A percentile compares a stretch with the other conserved stretches of the same genome.
phyloP scores from a whole-genome alignment of 1,284 basidiomycete genomes.

The Puccinia polysora region DNA sequence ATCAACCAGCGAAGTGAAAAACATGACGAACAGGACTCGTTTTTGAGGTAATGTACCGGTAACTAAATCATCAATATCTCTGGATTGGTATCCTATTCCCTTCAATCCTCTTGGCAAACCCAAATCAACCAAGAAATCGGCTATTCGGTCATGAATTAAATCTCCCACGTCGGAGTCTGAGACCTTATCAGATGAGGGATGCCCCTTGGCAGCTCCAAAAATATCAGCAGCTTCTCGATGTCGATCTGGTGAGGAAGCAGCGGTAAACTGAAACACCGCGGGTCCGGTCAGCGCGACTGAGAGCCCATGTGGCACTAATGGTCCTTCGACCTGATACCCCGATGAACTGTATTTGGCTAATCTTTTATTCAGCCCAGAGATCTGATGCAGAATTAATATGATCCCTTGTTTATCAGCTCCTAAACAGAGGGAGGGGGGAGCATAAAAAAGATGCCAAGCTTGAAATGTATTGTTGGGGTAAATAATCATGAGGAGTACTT shows the following conservation, averaged over 20 bases:
- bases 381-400: slow-evolving; percentile 57
- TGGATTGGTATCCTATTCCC: slow-evolving; percentile 69
- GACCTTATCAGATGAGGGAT: slow-evolving; percentile 62
- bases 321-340: slow-evolving; percentile 64
- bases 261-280: slow-evolving; percentile 83
- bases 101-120: slow-evolving; percentile 82
- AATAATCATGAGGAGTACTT: too few species aligned
- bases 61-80: slow-evolving; percentile 60
- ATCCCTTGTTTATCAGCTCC: slow-evolving; percentile 41
- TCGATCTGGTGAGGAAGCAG: slow-evolving; percentile 80
- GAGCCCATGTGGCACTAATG: slow-evolving; percentile 70
- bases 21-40: slow-evolving; percentile 61
- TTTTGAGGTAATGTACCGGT: slow-evolving; percentile 82
- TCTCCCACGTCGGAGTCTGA: slow-evolving; percentile 76
- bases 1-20: background rate
- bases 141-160: slow-evolving; percentile 81
- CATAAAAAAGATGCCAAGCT: slow-evolving; percentile 27
- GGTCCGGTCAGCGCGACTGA: slow-evolving; percentile 82
- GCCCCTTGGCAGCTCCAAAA: slow-evolving; percentile 65
- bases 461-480: too few species aligned
- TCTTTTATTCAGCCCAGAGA: slow-evolving; percentile 90
- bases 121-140: slow-evolving; percentile 77
- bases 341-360: slow-evolving; percentile 75
- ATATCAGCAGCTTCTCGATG: slow-evolving; percentile 83
- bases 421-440: background rate